phyloP scores from a whole-genome alignment of 805 yeast species.

The Candida odintsovae region DNA sequence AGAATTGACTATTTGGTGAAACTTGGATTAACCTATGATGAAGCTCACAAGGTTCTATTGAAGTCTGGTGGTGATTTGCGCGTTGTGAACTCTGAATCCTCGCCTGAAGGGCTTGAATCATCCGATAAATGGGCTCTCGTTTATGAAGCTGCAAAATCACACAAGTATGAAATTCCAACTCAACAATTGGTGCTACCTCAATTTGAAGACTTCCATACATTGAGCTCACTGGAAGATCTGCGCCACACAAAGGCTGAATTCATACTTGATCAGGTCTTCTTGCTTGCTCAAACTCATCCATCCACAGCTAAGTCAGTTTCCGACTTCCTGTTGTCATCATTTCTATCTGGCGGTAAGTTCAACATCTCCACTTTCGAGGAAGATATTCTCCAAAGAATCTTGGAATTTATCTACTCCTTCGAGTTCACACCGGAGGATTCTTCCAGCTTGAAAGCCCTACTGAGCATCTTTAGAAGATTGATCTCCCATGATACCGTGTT shows the following conservation, averaged over 20 bases:
- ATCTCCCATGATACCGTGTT: conserved; percentile 34
- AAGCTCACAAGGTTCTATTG: conserved; percentile 26
- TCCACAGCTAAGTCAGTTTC: conserved; percentile 31
- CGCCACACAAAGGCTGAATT: conserved; percentile 28
- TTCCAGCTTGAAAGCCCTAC: conserved; percentile 32
- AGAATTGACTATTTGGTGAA: conserved; percentile 28
- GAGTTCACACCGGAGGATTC: conserved; percentile 24
- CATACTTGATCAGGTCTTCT: conserved; percentile 37
- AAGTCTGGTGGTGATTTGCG: conserved; percentile 29
- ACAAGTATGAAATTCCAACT: conserved; percentile 21
- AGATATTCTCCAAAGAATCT: conserved; percentile 32
- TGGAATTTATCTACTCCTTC: conserved; percentile 31
- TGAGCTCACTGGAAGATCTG: conserved; percentile 35
- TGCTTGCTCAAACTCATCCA: conserved; percentile 39
- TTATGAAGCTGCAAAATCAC: conserved; percentile 10
- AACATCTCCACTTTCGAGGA: conserved; percentile 30
- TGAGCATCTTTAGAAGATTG: conserved; percentile 38
- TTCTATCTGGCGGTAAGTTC: conserved; percentile 26
- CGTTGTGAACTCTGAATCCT: conserved; percentile 11
- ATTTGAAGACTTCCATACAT: conserved; percentile 30
- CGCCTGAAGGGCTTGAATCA: conserved; percentile 21
- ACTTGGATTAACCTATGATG: conserved; percentile 27
- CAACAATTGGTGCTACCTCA: conserved; percentile 33
- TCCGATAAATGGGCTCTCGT: conserved; percentile 27
- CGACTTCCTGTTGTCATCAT: conserved; percentile 32